Evolutionary conservation across 768 basidiomycete species (phyloP), one percentile per base, ranked within the genome.

Genomic region (Wakefieldia striispora): DNA sequence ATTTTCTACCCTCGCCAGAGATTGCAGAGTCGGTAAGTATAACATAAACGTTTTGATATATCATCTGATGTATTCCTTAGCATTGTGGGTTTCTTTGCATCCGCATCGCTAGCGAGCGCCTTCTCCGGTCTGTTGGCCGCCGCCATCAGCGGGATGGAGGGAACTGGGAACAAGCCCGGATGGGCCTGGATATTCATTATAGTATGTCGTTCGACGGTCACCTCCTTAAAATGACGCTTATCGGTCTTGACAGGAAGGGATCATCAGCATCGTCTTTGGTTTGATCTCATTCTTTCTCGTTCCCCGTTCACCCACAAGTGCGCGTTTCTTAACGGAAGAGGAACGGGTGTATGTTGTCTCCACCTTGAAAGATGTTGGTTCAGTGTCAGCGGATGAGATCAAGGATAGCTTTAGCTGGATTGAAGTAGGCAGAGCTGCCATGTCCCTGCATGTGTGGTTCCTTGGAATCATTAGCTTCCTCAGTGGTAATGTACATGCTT

Each of bases 91-190:
- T 74, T 76, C 53, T 72, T 69, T 37, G 66, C 68, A 1, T 58
- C 72, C 10, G 73, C 81, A 4, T 79, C 81, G 14, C 67, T 81
- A 8, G 76, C 82, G 0, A 80, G 81, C 1, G 77, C 80, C 0
- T 83, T 84, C 54, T 83, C 82, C 7, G 85, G 86, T 31, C 66
- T 87, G 9, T 70, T 88, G 2, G 83, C 84, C 1, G 70, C 79
- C 27, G 81, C 73, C 1, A 83, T 88, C 43, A 58, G 71, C 21
- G 64, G 79, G 12, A 80, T 88, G 71, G 63, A 80, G 43, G 78
- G 79, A 10, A 64, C 72, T 10, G 65, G 67, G 2, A 77, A 79
- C 6, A 73, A 66, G 45, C 70, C 76, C 4, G 84, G 81, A 1
- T 86, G 84, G 84, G 70, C 76, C 31, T 84, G 80, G 82, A 75